Conservation (phyloP, 768 basidiomycete species). For the Mycena crocata region DNA sequence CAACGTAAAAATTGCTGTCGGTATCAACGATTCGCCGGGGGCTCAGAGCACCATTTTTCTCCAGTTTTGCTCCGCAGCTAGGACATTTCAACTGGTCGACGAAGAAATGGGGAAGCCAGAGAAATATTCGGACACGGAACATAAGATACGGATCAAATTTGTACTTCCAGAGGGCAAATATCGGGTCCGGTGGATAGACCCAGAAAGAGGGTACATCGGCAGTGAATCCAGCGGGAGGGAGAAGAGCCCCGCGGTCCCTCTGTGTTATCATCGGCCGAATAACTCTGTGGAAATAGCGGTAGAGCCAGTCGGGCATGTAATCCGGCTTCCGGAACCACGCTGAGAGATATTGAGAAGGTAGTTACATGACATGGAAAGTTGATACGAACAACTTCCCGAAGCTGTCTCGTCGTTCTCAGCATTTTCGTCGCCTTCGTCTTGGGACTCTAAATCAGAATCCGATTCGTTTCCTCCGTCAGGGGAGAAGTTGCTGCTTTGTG, state of each 20-base stretch:
- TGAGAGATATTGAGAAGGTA: not conserved
- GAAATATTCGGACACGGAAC: slow-evolving; percentile 33
- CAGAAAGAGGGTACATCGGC: too few species aligned
- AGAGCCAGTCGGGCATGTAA: slow-evolving; percentile 20
- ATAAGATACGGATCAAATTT: slow-evolving; percentile 26
- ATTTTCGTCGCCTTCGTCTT: not conserved
- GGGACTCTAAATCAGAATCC: not conserved
- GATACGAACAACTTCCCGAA: not conserved
- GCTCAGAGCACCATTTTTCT: slow-evolving; percentile 34
- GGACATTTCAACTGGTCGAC: slow-evolving; percentile 30
- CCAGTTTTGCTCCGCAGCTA: slow-evolving; percentile 13
- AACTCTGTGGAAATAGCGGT: slow-evolving; percentile 11
- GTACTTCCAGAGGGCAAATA: not conserved
- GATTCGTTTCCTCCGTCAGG: not conserved
- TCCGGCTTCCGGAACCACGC: slow-evolving; percentile 20
- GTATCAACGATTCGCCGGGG: slow-evolving; percentile 37
- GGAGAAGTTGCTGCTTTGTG: not conserved
- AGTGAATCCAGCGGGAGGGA: not conserved
- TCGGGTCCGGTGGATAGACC: too few species aligned
- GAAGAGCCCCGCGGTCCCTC: not conserved
- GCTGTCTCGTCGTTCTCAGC: not conserved
- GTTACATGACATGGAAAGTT: not conserved
- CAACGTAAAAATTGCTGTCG: slow-evolving; percentile 35
- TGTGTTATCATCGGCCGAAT: not conserved
- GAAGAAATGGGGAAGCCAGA: slow-evolving; percentile 38